Evolutionary conservation across 1,284 basidiomycete genomes (phyloP), one percentile per base, ranked within the genome.

Genomic region (Pseudozyma tsukubaensis): DNA sequence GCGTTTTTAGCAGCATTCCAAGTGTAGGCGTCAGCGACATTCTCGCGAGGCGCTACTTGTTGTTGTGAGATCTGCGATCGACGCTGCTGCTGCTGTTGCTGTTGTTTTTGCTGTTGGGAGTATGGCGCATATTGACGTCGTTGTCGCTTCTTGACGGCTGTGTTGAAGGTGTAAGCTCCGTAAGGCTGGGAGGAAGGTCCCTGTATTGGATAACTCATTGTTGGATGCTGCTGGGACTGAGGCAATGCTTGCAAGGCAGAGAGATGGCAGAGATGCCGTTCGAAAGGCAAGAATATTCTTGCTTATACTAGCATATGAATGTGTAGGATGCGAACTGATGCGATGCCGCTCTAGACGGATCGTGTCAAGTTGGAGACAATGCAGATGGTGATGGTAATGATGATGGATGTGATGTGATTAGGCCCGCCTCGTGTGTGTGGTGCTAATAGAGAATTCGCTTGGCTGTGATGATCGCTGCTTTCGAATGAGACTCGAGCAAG

Each of bases 141-240:
- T 19, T 57, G 51, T 24, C 69, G 63, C 39, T 62, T 60, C 47
- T 60, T 64, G 16, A 69, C 54, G 8, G 71, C 61, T 16, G 71
- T 61, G 50, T 69, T 69, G 61, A 73, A 73, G 40, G 65, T 61
- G 47, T 68, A 68, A 32, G 71, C 71, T 40, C 58, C 61, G 40
- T 68, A 73, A 11, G 71, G 65, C 57, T 73, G 71, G 5, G 65
- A 67, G 2, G 71, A 73, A 0, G 71, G 53, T 50, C 71, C 70
- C 70, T 67, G 64, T 64, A 72, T 68, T 68, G 64, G 64, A 57
- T 63, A 72, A 54, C 70, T 72, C 64, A 67, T 72, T 1, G 18
- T 54, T 59, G 36, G 11, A 11, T 48, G 45, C 3, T 35, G 24
- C 24, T 29, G 24, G 24, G 13, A 37, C 21, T 8, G 16, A 29